Evolutionary conservation across 345 rosid genomes (phyloP), one percentile per base, ranked within the genome.

Genomic region (Angophora floribunda): DNA sequence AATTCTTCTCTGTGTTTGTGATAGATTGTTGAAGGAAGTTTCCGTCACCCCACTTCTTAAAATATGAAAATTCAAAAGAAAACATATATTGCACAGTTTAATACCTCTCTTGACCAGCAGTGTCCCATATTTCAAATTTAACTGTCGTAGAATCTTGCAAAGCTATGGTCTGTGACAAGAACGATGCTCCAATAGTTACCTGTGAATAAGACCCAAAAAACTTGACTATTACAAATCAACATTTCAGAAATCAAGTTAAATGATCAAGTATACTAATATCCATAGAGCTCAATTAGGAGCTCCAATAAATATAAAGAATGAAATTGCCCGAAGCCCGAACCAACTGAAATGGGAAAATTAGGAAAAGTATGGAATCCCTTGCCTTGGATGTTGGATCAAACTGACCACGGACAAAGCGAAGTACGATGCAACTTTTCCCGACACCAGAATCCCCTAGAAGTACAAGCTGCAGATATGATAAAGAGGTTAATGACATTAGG

Each of bases 31-130:
- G 28, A 52, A 32, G 36, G 87, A 52, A 22, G 63, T 52, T 87
- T 28, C 45, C 11, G 0, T 21, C 55, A 51, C 28, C 24, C 13
- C 7, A 75, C 88, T 50, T 75, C 65, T 32, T 32, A 87, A 84
- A 87, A 79, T 44, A 86, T 52, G 14, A 75, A 52, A 63, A 70
- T 65, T 47, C 41, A 50, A 80, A 41, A 80, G 26, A 80, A 57
- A 49, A 51, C 55, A 32, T 21, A 50, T 11, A 44, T 67, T 9
- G 75, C 51, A 28, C 61, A 30, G 85, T 44, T 87, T 52, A 87
- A 85, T 95, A 97, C 99, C 99, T 96, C 93, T 97, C 99, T 90
- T 97, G 99, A 41, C 99, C 99, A 80, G 99, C 99, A 86, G 99
- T 97, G 89, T 97, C 99, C 99, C 99, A 97, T 90, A 97, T 97